Percentiles rank a stretch among this genome's conserved stretches.
Evolutionary conservation across 1,284 basidiomycete genomes (phyloP).

Genomic region (Rhodotorula sp.): DNA sequence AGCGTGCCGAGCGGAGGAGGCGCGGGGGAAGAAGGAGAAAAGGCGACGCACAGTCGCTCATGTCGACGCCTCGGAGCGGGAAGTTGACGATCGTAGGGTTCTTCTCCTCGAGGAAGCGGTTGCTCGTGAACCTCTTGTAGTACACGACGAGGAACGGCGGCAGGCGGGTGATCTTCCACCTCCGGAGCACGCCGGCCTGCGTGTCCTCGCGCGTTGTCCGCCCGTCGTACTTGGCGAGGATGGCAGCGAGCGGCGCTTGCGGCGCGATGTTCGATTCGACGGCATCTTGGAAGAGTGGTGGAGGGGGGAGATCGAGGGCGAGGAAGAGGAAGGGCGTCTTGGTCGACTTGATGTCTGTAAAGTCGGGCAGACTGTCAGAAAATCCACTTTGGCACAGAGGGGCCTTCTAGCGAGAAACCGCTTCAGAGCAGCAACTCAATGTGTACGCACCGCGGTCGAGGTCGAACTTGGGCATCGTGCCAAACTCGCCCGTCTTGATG

Average conservation of each 20-base stretch:
- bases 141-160: conserved; percentile 93
- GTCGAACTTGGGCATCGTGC: conserved; percentile 68
- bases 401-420: no score
- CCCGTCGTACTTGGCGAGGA: conserved; percentile 96
- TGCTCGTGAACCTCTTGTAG: conserved; percentile 98
- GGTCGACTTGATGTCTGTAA: conserved; percentile 76
- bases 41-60: conserved; percentile 73
- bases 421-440: neutral
- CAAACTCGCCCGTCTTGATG: conserved; percentile 61
- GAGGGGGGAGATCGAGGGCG: conserved; percentile 91
- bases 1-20: neutral
- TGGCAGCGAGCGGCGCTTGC: conserved; percentile 86
- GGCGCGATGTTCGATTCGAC: conserved; percentile 98
- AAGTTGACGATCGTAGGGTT: conserved; percentile 99
- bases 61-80: conserved; percentile 86
- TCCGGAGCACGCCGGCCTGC: conserved; percentile 77
- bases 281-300: conserved; percentile 92
- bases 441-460: conserved; percentile 77
- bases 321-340: conserved; percentile 92
- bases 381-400: neutral
- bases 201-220: conserved; percentile 67
- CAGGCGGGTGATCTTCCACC: conserved; percentile 83
- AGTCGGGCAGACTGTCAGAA: neutral
- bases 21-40: conserved; percentile 19
- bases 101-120: conserved; percentile 96